phyloP scores from a whole-genome alignment of 1,284 basidiomycete species.

The Leccinum glutinopallens region DNA sequence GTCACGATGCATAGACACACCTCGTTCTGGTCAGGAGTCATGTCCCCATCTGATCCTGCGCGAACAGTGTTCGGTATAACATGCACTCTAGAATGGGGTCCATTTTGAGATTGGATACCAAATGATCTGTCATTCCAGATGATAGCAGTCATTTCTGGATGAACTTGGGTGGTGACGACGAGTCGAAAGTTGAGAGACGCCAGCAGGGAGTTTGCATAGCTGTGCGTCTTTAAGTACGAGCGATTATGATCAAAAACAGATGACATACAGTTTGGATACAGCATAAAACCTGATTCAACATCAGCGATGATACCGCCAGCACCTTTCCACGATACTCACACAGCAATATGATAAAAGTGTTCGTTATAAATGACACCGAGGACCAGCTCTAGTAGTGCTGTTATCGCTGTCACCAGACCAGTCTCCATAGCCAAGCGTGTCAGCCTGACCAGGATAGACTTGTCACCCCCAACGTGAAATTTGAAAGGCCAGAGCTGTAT shows the following conservation, averaged over 20 bases:
- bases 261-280: conserved; percentile 30
- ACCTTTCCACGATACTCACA: conserved; percentile 19
- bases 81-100: neutral
- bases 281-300: conserved; percentile 22
- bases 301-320: neutral
- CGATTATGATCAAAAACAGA: neutral
- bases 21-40: neutral
- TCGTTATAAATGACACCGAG: conserved; percentile 11
- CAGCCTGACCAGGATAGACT: conserved; percentile 15
- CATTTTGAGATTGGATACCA: neutral
- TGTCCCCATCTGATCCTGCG: neutral
- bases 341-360: conserved; percentile 19
- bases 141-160: conserved; percentile 10
- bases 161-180: conserved; percentile 15
- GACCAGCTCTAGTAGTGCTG: conserved; percentile 25
- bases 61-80: neutral
- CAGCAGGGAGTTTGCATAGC: conserved; percentile 31
- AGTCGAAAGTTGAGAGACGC: conserved; percentile 27
- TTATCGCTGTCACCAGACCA: conserved; percentile 26
- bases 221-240: neutral
- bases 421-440: conserved; percentile 32
- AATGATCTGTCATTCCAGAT: conserved; percentile 13
- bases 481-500: conserved; percentile 23
- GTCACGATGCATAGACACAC: neutral
- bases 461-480: conserved; percentile 8